A percentile compares a stretch with the other conserved stretches of the same genome.
phyloP scores from a whole-genome alignment of 179 eudicot species.

The Nepenthes alata region DNA sequence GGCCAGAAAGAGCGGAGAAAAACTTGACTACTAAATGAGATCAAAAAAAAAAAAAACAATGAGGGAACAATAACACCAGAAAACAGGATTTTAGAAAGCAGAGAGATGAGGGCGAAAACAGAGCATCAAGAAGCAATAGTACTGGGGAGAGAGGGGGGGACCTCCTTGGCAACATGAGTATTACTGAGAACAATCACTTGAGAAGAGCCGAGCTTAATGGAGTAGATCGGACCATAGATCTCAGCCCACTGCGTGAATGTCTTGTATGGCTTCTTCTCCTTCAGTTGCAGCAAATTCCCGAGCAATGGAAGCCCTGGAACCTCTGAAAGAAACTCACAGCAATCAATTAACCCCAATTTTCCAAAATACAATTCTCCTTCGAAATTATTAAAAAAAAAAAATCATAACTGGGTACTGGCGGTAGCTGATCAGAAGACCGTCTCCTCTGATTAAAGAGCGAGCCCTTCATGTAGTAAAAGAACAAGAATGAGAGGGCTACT shows the following conservation, averaged over 20 bases:
- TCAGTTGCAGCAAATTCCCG: too few relatives aligned
- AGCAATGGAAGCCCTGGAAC: too few relatives aligned
- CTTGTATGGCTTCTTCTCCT: constrained; percentile 63
- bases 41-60: too few relatives aligned
- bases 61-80: not conserved
- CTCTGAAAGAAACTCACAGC: too few relatives aligned
- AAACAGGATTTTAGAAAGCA: not conserved
- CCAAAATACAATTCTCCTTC: not conserved
- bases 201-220: constrained; percentile 64
- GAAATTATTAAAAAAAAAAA: too few relatives aligned
- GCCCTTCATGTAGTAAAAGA: not conserved
- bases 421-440: not conserved
- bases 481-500: not conserved
- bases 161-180: constrained; percentile 67
- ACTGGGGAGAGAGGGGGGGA: constrained; percentile 9
- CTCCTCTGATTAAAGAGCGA: too few relatives aligned
- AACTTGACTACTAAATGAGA: too few relatives aligned
- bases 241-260: constrained; percentile 81
- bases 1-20: too few relatives aligned
- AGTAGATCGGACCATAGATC: constrained; percentile 72
- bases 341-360: not conserved
- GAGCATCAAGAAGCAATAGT: too few relatives aligned
- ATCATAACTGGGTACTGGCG: not conserved
- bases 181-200: constrained; percentile 55
- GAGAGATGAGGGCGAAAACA: not conserved